These are phyloP conservation scores for Bertia moriformis DNA, from an alignment of 2,329 filamentous ascomycete genomes.

Conservation along the genomic window DNA sequence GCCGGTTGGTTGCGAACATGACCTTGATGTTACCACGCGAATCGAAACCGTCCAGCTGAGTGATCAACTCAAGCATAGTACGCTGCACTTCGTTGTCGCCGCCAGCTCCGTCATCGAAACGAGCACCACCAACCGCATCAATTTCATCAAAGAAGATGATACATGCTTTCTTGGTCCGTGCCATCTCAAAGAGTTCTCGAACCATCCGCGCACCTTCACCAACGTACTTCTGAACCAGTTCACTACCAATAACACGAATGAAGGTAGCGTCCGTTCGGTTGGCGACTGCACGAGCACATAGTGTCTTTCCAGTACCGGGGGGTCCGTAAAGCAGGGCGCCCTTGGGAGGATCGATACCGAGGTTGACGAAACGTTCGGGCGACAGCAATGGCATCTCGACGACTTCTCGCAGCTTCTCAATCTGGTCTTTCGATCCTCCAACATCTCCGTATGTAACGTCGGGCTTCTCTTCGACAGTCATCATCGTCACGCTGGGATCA, in stretches of 20 bases:
- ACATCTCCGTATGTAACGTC: conserved; percentile 98
- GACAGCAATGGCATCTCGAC: conserved; percentile 96
- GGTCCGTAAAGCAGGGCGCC: conserved; percentile 92
- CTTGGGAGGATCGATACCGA: conserved; percentile 98
- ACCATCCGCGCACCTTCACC: conserved; percentile 98
- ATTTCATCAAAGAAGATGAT: conserved; percentile 99
- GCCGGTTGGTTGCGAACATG: conserved; percentile 97
- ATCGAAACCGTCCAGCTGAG: conserved; percentile 91
- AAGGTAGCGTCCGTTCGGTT: conserved; percentile 98
- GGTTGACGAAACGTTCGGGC: conserved; percentile 89
- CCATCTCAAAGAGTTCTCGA: conserved; percentile 97
- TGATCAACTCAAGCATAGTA: conserved; percentile 96
- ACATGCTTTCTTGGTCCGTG: conserved; percentile 95
- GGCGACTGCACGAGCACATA: conserved; percentile 90
- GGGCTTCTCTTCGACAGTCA: conserved; percentile 99
- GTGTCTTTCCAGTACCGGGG: conserved; percentile 95
- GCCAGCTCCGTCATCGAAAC: conserved; percentile 90
- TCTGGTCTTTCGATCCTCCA: conserved; percentile 97
- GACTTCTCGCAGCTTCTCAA: conserved; percentile 95
- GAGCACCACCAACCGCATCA: conserved; percentile 85
- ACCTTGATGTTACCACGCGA: conserved; percentile 97
- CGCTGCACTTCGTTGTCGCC: conserved; percentile 96
- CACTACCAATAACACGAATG: conserved; percentile 94
- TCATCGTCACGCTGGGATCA: conserved; percentile 98
- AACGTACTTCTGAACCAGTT: conserved; percentile 97